phyloP scores from a whole-genome alignment of 148 eudicot species.

The Pharnaceum exiguum region DNA sequence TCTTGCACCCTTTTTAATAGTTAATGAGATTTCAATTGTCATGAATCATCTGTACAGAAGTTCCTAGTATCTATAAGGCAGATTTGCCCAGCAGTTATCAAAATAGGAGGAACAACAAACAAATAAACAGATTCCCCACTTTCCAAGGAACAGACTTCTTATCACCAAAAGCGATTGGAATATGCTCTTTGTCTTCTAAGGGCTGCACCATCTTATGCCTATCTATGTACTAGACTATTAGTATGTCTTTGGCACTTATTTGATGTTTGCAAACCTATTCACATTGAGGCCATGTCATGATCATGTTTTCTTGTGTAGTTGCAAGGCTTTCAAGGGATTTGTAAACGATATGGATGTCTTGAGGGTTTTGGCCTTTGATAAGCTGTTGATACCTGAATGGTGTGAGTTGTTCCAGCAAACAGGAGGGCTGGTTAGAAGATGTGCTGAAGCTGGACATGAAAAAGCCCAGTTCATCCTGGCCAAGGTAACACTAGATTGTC shows the following conservation, averaged over 20 bases:
- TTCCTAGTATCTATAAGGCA: too few relatives aligned
- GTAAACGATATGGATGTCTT: conserved; percentile 1
- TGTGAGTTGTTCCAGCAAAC: conserved; percentile 3
- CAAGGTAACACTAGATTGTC: not conserved
- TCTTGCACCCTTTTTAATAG: too few relatives aligned
- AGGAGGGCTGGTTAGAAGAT: conserved; percentile 2
- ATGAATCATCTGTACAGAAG: too few relatives aligned
- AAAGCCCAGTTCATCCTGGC: conserved; percentile 8
- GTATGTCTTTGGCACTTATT: too few relatives aligned
- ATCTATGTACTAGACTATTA: not conserved
- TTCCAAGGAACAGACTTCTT: too few relatives aligned
- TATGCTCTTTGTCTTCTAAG: too few relatives aligned
- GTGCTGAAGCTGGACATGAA: conserved; percentile 5
- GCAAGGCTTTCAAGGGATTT: conserved; percentile 2
- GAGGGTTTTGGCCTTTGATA: not conserved
- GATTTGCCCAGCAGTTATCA: too few relatives aligned
- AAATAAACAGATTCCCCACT: too few relatives aligned
- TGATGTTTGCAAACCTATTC: not conserved
- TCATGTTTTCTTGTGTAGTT: not conserved
- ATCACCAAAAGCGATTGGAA: too few relatives aligned
- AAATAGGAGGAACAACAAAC: too few relatives aligned
- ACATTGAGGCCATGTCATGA: not conserved
- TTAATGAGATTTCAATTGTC: too few relatives aligned
- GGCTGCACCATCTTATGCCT: not conserved
- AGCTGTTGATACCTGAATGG: not conserved